Base-by-base conservation (phyloP, 1,139 yeast genomes). In the Taphrina betulina region DNA sequence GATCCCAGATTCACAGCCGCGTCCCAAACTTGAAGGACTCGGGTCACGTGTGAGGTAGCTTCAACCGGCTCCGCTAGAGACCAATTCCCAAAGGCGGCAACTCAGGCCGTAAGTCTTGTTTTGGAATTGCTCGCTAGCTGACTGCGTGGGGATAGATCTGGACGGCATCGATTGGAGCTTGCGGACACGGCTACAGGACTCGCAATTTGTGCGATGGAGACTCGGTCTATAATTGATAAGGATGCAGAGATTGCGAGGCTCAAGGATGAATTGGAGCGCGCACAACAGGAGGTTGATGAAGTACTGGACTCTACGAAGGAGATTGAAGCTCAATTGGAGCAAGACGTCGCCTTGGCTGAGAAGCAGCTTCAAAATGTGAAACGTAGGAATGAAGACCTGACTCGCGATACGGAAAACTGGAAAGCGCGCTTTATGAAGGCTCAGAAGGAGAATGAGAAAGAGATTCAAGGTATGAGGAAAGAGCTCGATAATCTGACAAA, bases 251-350 rank as follows among this genome's bases (percentile, higher is more conserved):
- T 26, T 28, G 33, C 46, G 22, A 22, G 41, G 3, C n/a, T 42
- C 43, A 26, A 64, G 58, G 67, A 66, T 46, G 69, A 68, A 58
- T 67, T 69, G 33, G 68, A 67, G 5, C 69, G 69, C 62, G 64
- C 70, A 29, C 71, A 70, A 61, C 65, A 66, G 10, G 73, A 69
- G 50, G 64, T 70, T 36, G 66, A 68, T n/a, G 73, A 70, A 58
- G 68, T 70, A 57, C 69, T 68, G 37, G 36, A 28, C 33, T 43
- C 59, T 10, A 44, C 51, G 4, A 57, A 54, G 19, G 73, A 69
- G 57, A 63, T 70, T 44, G 72, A 70, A 56, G 61, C 61, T 20
- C 73, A 70, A 60, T 62, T 63, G 46, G 73, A 70, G 57, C 64
- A 70, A 33, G 72, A 67, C 31, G 71, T 50, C 14, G 23, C 23